Percentiles rank a stretch among this genome's conserved stretches.
phyloP scores from a whole-genome alignment of 768 basidiomycete genomes.

The Baorangia bicolor region DNA sequence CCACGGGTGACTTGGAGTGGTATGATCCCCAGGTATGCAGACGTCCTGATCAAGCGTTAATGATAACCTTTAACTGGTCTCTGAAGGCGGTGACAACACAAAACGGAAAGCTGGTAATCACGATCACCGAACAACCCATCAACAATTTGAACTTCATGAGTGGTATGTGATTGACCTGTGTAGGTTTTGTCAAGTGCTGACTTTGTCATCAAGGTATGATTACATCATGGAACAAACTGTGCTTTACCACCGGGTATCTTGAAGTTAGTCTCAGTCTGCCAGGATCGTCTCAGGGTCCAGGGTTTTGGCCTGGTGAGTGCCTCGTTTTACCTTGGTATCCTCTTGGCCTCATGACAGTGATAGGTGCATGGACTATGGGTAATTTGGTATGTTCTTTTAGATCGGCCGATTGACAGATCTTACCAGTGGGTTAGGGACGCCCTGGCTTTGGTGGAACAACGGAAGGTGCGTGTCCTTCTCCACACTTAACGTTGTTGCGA shows the following conservation, averaged over 20 bases:
- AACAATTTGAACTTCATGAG: constrained; percentile 85
- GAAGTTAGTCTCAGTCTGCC: constrained; percentile 81
- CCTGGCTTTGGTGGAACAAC: constrained; percentile 90
- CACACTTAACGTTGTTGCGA: background rate
- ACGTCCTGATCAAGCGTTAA: background rate
- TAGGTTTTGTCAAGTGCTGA: constrained; percentile 2
- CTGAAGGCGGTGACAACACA: constrained; percentile 65
- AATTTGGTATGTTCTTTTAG: constrained; percentile 42
- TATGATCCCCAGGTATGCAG: constrained; percentile 65
- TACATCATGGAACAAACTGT: constrained; percentile 91
- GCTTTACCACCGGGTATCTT: constrained; percentile 90
- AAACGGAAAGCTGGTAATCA: constrained; percentile 78
- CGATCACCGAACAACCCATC: constrained; percentile 63
- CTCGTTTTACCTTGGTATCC: constrained; percentile 16
- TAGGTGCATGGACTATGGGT: constrained; percentile 75
- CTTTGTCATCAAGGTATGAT: constrained; percentile 52
- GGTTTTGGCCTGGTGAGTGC: constrained; percentile 81
- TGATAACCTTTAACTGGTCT: background rate
- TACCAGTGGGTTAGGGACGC: constrained; percentile 53
- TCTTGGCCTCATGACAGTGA: constrained; percentile 1
- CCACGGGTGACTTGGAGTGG: constrained; percentile 82
- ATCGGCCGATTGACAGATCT: constrained; percentile 2
- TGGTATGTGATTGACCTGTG: constrained; percentile 42
- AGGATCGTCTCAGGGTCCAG: constrained; percentile 56
- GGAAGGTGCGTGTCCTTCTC: constrained; percentile 49